phyloP scores from a whole-genome alignment of 768 basidiomycete genomes.

The Hericium erinaceus region DNA sequence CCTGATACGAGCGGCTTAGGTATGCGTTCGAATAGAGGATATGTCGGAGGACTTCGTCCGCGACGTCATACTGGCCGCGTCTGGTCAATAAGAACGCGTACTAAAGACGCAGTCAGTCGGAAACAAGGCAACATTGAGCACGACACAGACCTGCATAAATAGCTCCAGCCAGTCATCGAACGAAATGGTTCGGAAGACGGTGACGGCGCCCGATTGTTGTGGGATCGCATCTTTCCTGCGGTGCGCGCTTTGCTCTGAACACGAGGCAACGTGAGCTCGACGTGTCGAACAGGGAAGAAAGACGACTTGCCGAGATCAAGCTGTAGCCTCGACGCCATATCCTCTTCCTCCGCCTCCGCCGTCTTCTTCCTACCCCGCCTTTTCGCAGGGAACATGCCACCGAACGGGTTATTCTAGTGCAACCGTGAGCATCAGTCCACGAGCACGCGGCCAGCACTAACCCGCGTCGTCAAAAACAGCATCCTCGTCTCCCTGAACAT shows the following conservation, averaged over 20 bases:
- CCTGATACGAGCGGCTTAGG: constrained; percentile 48
- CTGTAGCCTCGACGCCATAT: constrained; percentile 69
- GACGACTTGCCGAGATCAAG: constrained; percentile 53
- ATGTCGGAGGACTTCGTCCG: constrained; percentile 70
- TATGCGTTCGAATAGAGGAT: constrained; percentile 68
- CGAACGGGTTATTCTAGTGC: constrained; percentile 42
- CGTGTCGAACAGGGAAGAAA: not conserved
- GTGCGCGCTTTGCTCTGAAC: constrained; percentile 42
- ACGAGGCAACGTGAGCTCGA: not conserved
- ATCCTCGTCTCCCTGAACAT: constrained; percentile 81
- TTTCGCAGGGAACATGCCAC: constrained; percentile 54
- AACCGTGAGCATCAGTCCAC: not conserved
- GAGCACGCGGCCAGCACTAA: constrained; percentile 20
- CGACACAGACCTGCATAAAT: constrained; percentile 65
- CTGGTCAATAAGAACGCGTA: constrained; percentile 65
- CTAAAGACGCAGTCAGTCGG: constrained; percentile 27
- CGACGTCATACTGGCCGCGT: constrained; percentile 52
- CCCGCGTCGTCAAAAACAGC: constrained; percentile 72
- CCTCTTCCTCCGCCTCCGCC: constrained; percentile 54
- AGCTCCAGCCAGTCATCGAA: constrained; percentile 82
- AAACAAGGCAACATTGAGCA: not conserved
- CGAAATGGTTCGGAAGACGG: constrained; percentile 69
- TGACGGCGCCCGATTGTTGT: constrained; percentile 31
- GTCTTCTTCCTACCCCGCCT: constrained; percentile 27
- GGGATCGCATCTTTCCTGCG: constrained; percentile 34